Percentiles rank a stretch among this genome's conserved stretches.
Conservation (phyloP, 2,329 filamentous ascomycete genomes). For the Dothistroma pini region DNA sequence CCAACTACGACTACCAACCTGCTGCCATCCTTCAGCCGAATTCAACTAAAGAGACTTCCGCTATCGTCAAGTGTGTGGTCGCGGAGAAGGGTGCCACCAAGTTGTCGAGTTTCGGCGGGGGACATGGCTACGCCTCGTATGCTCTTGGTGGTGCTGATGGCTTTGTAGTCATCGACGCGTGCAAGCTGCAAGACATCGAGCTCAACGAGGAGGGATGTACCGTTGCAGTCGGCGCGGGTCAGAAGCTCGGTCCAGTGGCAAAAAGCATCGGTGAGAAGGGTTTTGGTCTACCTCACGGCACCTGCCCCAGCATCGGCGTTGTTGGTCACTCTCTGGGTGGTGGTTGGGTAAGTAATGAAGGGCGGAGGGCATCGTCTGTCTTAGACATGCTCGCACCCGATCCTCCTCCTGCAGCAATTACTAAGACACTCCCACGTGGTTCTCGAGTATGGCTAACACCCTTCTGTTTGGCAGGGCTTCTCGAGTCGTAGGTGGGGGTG, state of each 20-base stretch:
- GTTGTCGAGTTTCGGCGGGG: slow-evolving; percentile 17
- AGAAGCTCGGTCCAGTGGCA: slow-evolving; percentile 12
- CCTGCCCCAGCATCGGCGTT: slow-evolving; percentile 15
- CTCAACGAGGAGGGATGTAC: slow-evolving; percentile 11
- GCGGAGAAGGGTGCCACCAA: slow-evolving; percentile 7
- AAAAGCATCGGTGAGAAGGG: slow-evolving; percentile 10
- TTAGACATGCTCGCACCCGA: too few relatives aligned
- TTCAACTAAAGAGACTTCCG: slow-evolving; percentile 11
- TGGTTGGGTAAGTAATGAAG: slow-evolving; percentile 6
- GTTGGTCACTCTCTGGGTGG: slow-evolving; percentile 17
- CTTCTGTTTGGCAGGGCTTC: slow-evolving; percentile 4
- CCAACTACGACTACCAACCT: slow-evolving; percentile 19
- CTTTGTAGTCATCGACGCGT: slow-evolving; percentile 16
- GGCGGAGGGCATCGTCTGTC: too few relatives aligned
- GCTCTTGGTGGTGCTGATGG: slow-evolving; percentile 19
- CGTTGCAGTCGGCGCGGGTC: slow-evolving; percentile 10
- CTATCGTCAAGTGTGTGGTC: slow-evolving; percentile 12
- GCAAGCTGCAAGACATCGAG: slow-evolving; percentile 4
- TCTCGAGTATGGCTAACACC: too few relatives aligned
- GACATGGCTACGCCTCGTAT: slow-evolving; percentile 22
- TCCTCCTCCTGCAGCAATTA: too few relatives aligned
- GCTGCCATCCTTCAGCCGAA: slow-evolving; percentile 12
- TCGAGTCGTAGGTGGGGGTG: slow-evolving; percentile 17
- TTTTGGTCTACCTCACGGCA: slow-evolving; percentile 17
- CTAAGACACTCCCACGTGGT: too few relatives aligned